Evolutionary conservation across 2,329 filamentous ascomycete species (phyloP).

Genomic region (Monosporascus sp.): DNA sequence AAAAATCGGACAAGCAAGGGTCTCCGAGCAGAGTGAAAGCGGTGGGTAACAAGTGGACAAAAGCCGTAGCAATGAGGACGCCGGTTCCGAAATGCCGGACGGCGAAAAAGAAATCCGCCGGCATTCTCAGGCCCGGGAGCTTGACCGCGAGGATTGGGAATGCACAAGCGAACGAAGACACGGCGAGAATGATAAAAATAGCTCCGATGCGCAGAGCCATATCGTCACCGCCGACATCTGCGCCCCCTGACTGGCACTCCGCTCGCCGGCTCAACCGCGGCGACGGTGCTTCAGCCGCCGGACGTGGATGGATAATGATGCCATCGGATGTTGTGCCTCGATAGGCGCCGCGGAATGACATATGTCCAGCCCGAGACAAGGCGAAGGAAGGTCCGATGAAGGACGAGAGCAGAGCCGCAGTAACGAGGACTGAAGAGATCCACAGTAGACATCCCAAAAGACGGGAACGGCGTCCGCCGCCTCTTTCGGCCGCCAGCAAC

Average conservation of each 20-base stretch:
- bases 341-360: too few relatives aligned
- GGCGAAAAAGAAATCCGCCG: constrained; percentile 48
- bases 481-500: too few relatives aligned
- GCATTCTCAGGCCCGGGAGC: constrained; percentile 49
- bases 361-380: too few relatives aligned
- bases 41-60: constrained; percentile 45
- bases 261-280: neutral
- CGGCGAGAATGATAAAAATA: constrained; percentile 43
- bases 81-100: constrained; percentile 56
- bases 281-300: too few relatives aligned
- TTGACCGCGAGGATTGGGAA: constrained; percentile 51
- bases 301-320: too few relatives aligned
- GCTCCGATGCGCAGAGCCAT: constrained; percentile 53
- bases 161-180: constrained; percentile 43
- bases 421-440: too few relatives aligned
- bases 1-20: constrained; percentile 39
- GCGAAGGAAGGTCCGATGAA: too few relatives aligned
- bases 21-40: constrained; percentile 36
- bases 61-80: constrained; percentile 58
- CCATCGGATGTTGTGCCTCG: too few relatives aligned
- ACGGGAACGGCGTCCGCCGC: too few relatives aligned
- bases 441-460: too few relatives aligned
- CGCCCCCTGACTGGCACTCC: neutral
- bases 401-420: too few relatives aligned
- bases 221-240: constrained; percentile 40